Evolutionary conservation across 345 rosid species (phyloP).

Genomic region (Ceriops decandra): DNA sequence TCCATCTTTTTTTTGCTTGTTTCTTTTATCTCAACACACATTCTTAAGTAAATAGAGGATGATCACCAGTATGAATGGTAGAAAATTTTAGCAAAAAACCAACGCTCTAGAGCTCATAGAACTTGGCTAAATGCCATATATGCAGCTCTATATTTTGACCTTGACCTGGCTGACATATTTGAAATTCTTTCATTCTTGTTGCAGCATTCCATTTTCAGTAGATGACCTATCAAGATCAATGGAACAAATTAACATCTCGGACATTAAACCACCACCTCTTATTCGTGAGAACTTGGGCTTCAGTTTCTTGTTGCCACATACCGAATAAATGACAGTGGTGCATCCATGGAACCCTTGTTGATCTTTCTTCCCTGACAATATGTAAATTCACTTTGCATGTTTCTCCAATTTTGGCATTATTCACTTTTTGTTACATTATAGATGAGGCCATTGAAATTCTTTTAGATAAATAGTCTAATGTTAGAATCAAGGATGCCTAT

Average conservation of each 20-base stretch:
- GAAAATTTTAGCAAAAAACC: no score
- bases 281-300: constrained; percentile 84
- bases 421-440: not conserved
- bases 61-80: no score
- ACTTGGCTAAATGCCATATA: not conserved
- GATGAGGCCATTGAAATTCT: not conserved
- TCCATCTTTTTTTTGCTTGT: not conserved
- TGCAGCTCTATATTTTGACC: not conserved
- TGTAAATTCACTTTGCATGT: constrained; percentile 27
- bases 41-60: not conserved
- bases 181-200: not conserved
- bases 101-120: no score
- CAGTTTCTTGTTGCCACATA: constrained; percentile 76
- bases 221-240: constrained; percentile 92
- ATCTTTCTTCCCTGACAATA: not conserved
- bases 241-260: constrained; percentile 78
- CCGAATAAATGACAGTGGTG: constrained; percentile 34
- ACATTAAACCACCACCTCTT: constrained; percentile 85
- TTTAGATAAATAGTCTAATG: constrained; percentile 24
- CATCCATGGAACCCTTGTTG: not conserved
- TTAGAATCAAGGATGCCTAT: constrained; percentile 17
- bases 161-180: constrained; percentile 2
- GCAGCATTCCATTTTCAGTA: constrained; percentile 95
- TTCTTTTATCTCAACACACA: no score
- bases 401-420: constrained; percentile 13